Base-by-base conservation (phyloP, 257 asterid species). In the Dorcoceras hygrometricum region DNA sequence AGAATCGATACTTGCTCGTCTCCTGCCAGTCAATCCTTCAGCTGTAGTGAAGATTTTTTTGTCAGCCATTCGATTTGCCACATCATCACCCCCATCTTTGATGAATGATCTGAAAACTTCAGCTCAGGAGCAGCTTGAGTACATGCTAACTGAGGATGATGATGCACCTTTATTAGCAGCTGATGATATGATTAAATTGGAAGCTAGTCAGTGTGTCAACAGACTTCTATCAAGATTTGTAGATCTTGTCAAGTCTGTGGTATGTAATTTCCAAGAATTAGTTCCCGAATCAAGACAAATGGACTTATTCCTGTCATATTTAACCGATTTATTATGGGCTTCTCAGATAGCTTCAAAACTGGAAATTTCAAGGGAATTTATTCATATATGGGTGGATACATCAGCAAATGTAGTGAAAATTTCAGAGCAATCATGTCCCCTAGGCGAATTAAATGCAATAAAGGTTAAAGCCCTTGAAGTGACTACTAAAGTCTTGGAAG, bases 121-220 rank as follows among this genome's bases (percentile, higher is more conserved):
- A 6, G 91, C 95, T 69, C 96, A 91, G 77, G 96, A 91, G 73
- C 96, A 91, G 77, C 86, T 91, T 1, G 98, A 87, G 65, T 91
- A 91, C 80, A 82, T 89, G 88, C 80, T 89, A 65, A 86, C 96
- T 5, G 98, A 89, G 74, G 98, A 91, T 11, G 96, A 91, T 23
- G 98, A 91, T 71, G 86, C 87, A 73, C 95, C 98, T 76, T 64
- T 86, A 57, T 62, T 89, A 69, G 75, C 80, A 0, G 86, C 86
- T 8, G 89, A 85, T 23, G 87, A 85, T 4, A 74, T 65, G 27
- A 72, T 84, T 67, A 87, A 84, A 85, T 63, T 53, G 14, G 95
- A 85, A 78, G 88, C 76, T 8, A 72, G 79, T 46, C 65, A 53
- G 39, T 80, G 89, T 51, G 69, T 81, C 59, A 75, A 77, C 27